These are phyloP conservation scores for Alternaria triticimaculans DNA, from an alignment of 2,329 filamentous ascomycete species.

Conservation along the genomic window DNA sequence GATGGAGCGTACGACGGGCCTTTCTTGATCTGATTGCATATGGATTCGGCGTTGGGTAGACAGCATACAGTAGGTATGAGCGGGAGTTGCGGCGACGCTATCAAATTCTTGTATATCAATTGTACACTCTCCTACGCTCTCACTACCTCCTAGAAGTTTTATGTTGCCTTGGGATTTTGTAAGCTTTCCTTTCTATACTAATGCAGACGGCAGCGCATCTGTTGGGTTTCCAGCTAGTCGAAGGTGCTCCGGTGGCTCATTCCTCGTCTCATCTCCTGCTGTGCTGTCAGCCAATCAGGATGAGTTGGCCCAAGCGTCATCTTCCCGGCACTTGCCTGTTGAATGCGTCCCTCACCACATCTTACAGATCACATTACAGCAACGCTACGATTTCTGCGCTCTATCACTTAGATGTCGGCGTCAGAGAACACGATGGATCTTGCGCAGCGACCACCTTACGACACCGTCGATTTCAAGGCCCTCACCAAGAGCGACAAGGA, in stretches of 20 bases:
- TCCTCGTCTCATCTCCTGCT: conserved; percentile 1
- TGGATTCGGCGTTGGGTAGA: conserved; percentile 18
- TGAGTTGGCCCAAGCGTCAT: conserved; percentile 21
- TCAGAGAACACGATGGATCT: conserved; percentile 24
- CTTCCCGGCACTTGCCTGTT: neutral
- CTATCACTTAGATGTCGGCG: neutral
- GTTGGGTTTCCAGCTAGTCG: rapidly evolving
- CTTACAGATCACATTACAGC: neutral
- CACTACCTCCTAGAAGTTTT: neutral
- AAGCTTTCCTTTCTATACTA: neutral
- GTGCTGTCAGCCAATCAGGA: conserved; percentile 28
- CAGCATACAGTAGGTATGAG: conserved; percentile 13
- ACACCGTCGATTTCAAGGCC: conserved; percentile 66
- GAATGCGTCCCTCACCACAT: neutral
- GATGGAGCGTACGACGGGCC: conserved; percentile 56
- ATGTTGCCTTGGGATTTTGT: neutral
- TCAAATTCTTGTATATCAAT: conserved; percentile 23
- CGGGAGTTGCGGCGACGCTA: conserved; percentile 17
- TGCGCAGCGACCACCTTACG: conserved; percentile 53
- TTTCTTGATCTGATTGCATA: conserved; percentile 46
- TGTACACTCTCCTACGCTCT: conserved; percentile 15
- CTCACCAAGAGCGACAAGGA: conserved; percentile 65
- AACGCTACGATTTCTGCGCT: neutral
- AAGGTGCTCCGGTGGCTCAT: neutral
- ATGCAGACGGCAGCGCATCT: neutral